Conservation (phyloP, 129 eudicot genomes). For the Saposhnikovia divaricata region DNA sequence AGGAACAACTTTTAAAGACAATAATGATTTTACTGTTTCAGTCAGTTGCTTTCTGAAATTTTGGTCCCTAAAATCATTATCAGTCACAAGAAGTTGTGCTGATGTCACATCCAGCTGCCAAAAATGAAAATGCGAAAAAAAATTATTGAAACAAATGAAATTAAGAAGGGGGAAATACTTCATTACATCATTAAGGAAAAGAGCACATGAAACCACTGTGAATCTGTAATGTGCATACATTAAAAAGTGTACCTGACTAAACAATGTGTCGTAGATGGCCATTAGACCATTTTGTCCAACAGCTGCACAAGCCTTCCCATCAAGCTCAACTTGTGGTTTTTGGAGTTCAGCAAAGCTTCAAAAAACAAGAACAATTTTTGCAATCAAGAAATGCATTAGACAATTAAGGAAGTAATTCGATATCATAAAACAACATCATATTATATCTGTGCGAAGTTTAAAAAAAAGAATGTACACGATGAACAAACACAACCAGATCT, state of each 20-base stretch:
- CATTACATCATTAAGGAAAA: not conserved
- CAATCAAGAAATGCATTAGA: not conserved
- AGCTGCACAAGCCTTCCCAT: slow-evolving; percentile 97
- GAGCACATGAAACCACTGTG: not conserved
- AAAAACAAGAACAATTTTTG: slow-evolving; percentile 5
- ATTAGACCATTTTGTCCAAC: slow-evolving; percentile 97
- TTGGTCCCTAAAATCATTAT: slow-evolving; percentile 80
- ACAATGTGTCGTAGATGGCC: slow-evolving; percentile 92
- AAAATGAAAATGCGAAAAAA: not conserved
- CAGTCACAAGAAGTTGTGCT: slow-evolving; percentile 93
- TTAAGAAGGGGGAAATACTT: not conserved
- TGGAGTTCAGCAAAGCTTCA: slow-evolving; percentile 91
- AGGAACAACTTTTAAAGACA: slow-evolving; percentile 65
- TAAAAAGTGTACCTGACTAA: slow-evolving; percentile 61
- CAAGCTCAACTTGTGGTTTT: slow-evolving; percentile 86
- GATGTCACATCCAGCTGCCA: slow-evolving; percentile 77
- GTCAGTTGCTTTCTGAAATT: slow-evolving; percentile 68
- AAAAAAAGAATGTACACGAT: not conserved
- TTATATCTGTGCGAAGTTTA: not conserved
- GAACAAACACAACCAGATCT: not conserved
- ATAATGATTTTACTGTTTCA: slow-evolving; percentile 65
- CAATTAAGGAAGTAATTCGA: not conserved
- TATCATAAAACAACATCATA: not conserved
- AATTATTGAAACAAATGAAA: not conserved
- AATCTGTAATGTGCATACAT: not conserved